Evolutionary conservation across 2,329 filamentous ascomycete genomes (phyloP), one percentile per base, ranked within the genome.

Genomic region (Colletotrichum camelliae): DNA sequence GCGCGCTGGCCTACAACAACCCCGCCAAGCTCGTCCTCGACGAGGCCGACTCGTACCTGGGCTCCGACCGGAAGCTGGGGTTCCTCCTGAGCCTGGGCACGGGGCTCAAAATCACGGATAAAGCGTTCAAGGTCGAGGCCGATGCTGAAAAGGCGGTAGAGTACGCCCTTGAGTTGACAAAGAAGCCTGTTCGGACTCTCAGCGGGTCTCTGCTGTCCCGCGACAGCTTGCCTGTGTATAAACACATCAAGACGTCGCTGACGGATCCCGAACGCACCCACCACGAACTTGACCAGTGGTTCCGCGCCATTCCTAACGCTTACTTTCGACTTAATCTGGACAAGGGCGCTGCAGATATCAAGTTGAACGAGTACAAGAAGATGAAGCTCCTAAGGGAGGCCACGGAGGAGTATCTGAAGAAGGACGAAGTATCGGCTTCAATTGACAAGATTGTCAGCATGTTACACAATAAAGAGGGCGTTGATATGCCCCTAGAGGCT

Each of bases 1-100:
- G 86, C 1, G 87, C 83, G 0, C 76, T 84, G 7, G 83, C 84
- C 0, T 79, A 70, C 2, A 90, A 89, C 79, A 90, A 90, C 72
- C 88, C 88, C 0, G 71, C 76, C 12, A 74, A 80, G 4, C 43
- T 83, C 3, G 29, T 79, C 0, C 57, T 79, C 1, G 80, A 82
- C 12, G 82, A 85, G 16, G 80, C 79, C 12, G 80, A 79, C 10
- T 81, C 24, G 78, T 81, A 60, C 78, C 80, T 7, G 76, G 79
- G 15, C 18, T 27, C 72, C 24, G 43, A 55, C 18, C 29, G 81
- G 18, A 66, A 66, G 16, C 58, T 84, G 0, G 81, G 82, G 2
- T 83, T 81, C 37, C 68, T 84, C 1, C 48, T 84, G 10, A 84
- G 83, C 64, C 75, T 84, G 5, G 82, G 83, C 1, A 84, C 82